Evolutionary conservation across 2,329 filamentous ascomycete genomes (phyloP), one percentile per base, ranked within the genome.

Genomic region (Diaporthe citri): DNA sequence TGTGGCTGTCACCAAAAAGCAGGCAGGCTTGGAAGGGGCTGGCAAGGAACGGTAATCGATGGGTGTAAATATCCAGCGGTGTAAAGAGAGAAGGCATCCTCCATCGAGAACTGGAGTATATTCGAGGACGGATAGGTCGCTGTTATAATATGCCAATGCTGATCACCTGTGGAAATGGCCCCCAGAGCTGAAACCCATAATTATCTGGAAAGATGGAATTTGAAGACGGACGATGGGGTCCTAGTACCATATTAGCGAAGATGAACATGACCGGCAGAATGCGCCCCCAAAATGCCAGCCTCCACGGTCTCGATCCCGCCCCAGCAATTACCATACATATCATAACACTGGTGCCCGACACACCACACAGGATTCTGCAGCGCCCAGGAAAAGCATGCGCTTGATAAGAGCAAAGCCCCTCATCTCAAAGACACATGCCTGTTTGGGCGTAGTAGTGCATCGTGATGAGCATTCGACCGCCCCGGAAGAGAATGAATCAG

Each of bases 361-460:
- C n/a, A 69, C 25, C 64, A 55, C 46, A 22, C 64, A 31, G n/a
- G 39, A 43, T 62, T 13, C 39, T 15, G 25, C 59, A 28, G 64
- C 48, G 48, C 34, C 48, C 48, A 55, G 34, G 48, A 2, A 25
- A 51, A 12, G 1, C 20, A 25, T 17, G 12, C 48, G n/a, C 48
- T 12, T 20, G 31, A 25, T 17, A n/a, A 67, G 46, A 39, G 31
- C 46, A 6, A 55, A 28, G 48, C 64, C 64, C 64, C 64, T 66
- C 64, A 41, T 2, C 25, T 48, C 2, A 12, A 22, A 22, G 12
- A 41, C 6, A 9, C 22, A 17, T 28, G 12, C 46, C 64, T 28
- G 4, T 69, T 55, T 55, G n/a, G 64, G 64, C 64, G 48, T 55
- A 69, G 64, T 28, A 20, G 7, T 39, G 64, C 64, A 69, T 20